Conservation (phyloP, 1,139 yeast genomes). For the Pichia sp. region DNA sequence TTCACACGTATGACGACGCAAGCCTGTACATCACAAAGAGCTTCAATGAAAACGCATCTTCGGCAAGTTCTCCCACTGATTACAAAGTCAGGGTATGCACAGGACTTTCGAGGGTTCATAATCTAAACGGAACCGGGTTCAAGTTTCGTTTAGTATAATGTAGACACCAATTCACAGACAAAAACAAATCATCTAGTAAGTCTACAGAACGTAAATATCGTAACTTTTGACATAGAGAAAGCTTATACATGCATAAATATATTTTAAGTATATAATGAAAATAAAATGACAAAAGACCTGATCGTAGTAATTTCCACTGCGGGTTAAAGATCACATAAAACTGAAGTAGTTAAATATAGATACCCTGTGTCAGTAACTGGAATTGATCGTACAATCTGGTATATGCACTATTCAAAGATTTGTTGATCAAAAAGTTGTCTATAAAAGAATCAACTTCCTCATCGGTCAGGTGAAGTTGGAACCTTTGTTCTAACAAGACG, state of each 20-base stretch:
- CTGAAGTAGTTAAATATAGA: slow-evolving; percentile 45
- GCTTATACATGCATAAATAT: neutral
- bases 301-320: neutral
- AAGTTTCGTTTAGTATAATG: slow-evolving; percentile 4
- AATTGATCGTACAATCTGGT: slow-evolving; percentile 92
- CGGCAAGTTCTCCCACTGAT: neutral
- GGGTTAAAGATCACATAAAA: neutral
- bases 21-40: slow-evolving; percentile 1
- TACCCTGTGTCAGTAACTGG: slow-evolving; percentile 91
- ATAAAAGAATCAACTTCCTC: slow-evolving; percentile 73
- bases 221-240: neutral
- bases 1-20: slow-evolving; percentile 4
- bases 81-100: slow-evolving; percentile 41
- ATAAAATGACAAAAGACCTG: neutral
- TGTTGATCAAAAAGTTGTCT: slow-evolving; percentile 66
- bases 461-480: slow-evolving; percentile 71
- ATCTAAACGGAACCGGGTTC: slow-evolving; percentile 38
- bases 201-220: neutral
- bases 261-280: neutral
- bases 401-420: slow-evolving; percentile 82
- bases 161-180: neutral
- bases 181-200: neutral
- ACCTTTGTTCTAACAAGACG: slow-evolving; percentile 68
- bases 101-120: slow-evolving; percentile 42
- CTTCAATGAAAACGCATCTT: neutral